Evolutionary conservation across 2,329 filamentous ascomycete species (phyloP), one percentile per base, ranked within the genome.

Genomic region (Fusarium devonianum): DNA sequence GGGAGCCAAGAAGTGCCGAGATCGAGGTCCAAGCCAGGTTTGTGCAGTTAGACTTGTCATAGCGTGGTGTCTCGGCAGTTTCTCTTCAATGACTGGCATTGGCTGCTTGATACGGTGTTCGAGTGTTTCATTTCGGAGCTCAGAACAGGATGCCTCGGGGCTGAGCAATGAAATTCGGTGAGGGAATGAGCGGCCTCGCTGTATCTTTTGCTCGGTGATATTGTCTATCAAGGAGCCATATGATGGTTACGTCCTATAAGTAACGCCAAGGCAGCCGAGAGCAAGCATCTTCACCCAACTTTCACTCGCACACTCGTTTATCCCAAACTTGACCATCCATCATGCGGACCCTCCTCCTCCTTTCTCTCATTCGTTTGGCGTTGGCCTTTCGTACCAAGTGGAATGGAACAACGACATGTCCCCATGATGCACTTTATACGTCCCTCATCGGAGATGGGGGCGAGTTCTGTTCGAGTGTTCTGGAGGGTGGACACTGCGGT

Each of bases 401-500:
- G 56, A 58, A 65, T 13, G 35, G 39, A 4, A 58, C 57, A 7
- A 22, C 35, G 5, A 42, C 60, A 1, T 72, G 69, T 42, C 56
- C 59, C 2, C 59, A 47, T 3, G 69, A 72, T 37, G 50, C 55
- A 4, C 61, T 72, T 8, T 72, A 68, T 41, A 66, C 63, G 1
- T 69, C 69, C 1, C 60, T 72, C 7, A 32, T 55, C 5, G 42
- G 47, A 17, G 49, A 66, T n/a, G 67, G 65, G 1, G 43, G 49
- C 18, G 40, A 55, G 0, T 72, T 70, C 22, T 72, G 69, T 42
- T 67, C 64, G 1, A 62, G 56, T 50, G 42, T 72, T 14, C 30
- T 72, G 5, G 63, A 65, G 25, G 34, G 46, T 6, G 53, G 28
- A 3, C 59, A 58, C 8, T 66, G 63, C 37, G 41, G 52, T 11